These are phyloP conservation scores for Citrus reticulata DNA, from an alignment of 345 rosid genomes.

Conservation along the genomic window DNA sequence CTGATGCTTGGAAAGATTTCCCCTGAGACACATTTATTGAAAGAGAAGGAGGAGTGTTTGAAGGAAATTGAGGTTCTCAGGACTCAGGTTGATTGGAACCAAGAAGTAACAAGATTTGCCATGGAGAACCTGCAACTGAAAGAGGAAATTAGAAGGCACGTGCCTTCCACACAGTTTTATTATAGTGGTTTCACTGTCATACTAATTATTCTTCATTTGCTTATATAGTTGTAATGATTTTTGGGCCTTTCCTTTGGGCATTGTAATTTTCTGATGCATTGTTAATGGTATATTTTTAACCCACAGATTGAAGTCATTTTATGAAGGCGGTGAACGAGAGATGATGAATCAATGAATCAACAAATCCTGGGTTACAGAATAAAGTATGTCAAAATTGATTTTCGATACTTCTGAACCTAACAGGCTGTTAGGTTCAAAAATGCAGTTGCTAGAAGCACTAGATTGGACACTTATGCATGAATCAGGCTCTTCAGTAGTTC, in stretches of 20 bases:
- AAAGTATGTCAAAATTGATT: conserved; percentile 47
- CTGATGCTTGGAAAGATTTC: conserved; percentile 85
- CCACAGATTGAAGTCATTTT: conserved; percentile 67
- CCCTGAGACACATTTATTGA: conserved; percentile 75
- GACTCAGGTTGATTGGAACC: conserved; percentile 77
- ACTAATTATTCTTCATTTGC: not conserved
- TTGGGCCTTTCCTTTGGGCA: not conserved
- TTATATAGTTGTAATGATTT: not conserved
- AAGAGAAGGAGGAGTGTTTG: conserved; percentile 70
- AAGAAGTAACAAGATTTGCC: conserved; percentile 96
- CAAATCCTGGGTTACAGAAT: conserved; percentile 67
- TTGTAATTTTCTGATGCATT: not conserved
- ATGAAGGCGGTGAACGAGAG: conserved; percentile 77
- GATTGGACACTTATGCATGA: conserved; percentile 98
- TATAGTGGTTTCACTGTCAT: not conserved
- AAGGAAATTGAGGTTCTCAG: conserved; percentile 86
- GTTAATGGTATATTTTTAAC: conserved; percentile 1
- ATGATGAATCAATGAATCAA: conserved; percentile 43
- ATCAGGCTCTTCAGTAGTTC: conserved; percentile 38
- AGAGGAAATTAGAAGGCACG: conserved; percentile 93
- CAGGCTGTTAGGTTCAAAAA: not conserved
- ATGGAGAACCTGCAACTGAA: conserved; percentile 85
- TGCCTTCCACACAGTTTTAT: not conserved
- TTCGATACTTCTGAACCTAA: not conserved
- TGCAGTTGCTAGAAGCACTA: conserved; percentile 90